These are phyloP conservation scores for Aciculosporium take DNA, from an alignment of 2,329 filamentous ascomycete species.

Conservation along the genomic window DNA sequence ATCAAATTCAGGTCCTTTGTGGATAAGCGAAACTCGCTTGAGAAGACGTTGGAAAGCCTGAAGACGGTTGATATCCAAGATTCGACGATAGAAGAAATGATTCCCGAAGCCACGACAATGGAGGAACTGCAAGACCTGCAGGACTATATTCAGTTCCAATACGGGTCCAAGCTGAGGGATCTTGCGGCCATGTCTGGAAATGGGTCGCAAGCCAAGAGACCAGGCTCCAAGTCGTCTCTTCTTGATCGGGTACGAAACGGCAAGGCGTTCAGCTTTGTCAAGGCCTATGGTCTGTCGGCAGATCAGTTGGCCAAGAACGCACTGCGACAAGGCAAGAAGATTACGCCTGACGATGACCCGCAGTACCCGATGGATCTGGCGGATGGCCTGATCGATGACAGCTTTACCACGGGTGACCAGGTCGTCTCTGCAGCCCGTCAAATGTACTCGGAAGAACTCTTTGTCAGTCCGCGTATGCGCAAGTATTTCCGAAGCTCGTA, in stretches of 20 bases:
- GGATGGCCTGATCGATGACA: slow-evolving; percentile 57
- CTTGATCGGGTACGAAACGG: slow-evolving; percentile 76
- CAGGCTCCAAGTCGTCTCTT: slow-evolving; percentile 65
- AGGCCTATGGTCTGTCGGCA: slow-evolving; percentile 78
- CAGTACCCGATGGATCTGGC: slow-evolving; percentile 76
- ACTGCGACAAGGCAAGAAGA: slow-evolving; percentile 60
- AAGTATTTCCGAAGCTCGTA: slow-evolving; percentile 72
- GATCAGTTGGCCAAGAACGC: slow-evolving; percentile 82
- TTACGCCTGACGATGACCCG: slow-evolving; percentile 71
- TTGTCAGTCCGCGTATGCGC: slow-evolving; percentile 75
- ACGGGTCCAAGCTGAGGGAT: slow-evolving; percentile 71
- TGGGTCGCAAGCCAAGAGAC: slow-evolving; percentile 57
- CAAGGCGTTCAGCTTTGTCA: slow-evolving; percentile 68
- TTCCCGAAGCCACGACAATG: slow-evolving; percentile 67
- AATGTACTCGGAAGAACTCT: slow-evolving; percentile 85
- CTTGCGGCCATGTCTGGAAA: slow-evolving; percentile 50
- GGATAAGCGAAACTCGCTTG: slow-evolving; percentile 78
- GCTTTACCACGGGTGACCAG: slow-evolving; percentile 61
- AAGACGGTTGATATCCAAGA: slow-evolving; percentile 54
- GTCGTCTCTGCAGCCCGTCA: slow-evolving; percentile 68
- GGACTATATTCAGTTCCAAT: slow-evolving; percentile 92
- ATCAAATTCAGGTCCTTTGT: slow-evolving; percentile 87
- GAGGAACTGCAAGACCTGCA: slow-evolving; percentile 95
- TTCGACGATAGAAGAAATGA: slow-evolving; percentile 64
- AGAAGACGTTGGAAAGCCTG: slow-evolving; percentile 63